These are phyloP conservation scores for Penicillium herquei DNA, from an alignment of 495 filamentous ascomycete species.

Conservation along the genomic window DNA sequence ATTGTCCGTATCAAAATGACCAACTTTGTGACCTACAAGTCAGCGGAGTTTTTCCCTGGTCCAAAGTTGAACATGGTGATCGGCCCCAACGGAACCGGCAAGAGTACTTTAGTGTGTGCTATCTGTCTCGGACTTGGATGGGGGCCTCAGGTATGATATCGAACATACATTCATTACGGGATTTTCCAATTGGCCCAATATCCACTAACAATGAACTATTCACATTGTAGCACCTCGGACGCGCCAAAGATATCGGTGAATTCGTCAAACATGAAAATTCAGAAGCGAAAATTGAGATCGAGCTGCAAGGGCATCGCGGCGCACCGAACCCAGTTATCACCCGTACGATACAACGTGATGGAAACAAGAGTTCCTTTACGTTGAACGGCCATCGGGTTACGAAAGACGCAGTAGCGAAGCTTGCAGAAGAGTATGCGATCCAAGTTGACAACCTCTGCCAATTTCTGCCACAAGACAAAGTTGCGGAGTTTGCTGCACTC, in stretches of 20 bases:
- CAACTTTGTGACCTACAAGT: constrained; percentile 96
- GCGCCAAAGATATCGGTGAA: constrained; percentile 79
- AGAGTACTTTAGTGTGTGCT: constrained; percentile 95
- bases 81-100: constrained; percentile 95
- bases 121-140: constrained; percentile 93
- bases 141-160: constrained; percentile 57
- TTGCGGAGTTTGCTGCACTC: constrained; percentile 88
- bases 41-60: constrained; percentile 83
- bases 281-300: constrained; percentile 83
- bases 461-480: constrained; percentile 95
- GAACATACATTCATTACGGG: neutral
- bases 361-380: constrained; percentile 72
- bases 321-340: constrained; percentile 67
- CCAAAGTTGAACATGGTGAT: constrained; percentile 98
- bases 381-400: constrained; percentile 61
- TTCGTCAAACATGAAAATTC: constrained; percentile 89
- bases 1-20: constrained; percentile 82
- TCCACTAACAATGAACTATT: neutral
- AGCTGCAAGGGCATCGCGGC: constrained; percentile 61
- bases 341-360: constrained; percentile 74
- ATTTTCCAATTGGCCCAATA: no score
- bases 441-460: constrained; percentile 98
- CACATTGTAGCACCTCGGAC: constrained; percentile 66
- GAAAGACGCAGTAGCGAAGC: constrained; percentile 57
- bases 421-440: constrained; percentile 71